phyloP scores from a whole-genome alignment of 2,329 filamentous ascomycete genomes.

The Penicillium digitatum region DNA sequence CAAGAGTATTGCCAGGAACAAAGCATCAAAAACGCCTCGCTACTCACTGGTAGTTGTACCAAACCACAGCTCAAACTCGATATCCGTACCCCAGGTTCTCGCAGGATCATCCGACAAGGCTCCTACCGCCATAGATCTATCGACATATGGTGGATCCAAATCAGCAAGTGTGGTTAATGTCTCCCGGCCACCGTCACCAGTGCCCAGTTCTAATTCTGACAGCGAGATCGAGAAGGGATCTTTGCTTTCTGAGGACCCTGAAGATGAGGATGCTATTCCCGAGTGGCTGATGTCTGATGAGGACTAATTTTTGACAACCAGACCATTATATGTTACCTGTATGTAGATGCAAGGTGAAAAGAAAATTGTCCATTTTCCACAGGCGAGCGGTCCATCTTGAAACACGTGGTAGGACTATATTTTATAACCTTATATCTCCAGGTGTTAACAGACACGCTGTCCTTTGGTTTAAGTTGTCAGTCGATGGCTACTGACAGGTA shows the following conservation, averaged over 20 bases:
- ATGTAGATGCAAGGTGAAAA: background rate
- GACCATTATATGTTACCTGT: background rate
- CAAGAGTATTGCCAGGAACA: background rate
- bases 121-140: slow-evolving; percentile 27
- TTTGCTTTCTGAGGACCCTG: slow-evolving; percentile 58
- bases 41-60: slow-evolving; percentile 34
- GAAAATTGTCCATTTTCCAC: background rate
- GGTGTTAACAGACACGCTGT: no score
- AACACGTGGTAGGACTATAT: no score
- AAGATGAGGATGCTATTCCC: slow-evolving; percentile 62
- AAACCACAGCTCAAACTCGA: slow-evolving; percentile 2
- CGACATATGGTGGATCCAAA: slow-evolving; percentile 22
- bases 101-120: slow-evolving; percentile 20
- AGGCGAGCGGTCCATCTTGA: no score
- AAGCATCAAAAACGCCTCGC: slow-evolving; percentile 11
- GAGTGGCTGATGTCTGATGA: slow-evolving; percentile 54
- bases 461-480: no score
- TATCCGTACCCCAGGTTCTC: background rate
- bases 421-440: no score
- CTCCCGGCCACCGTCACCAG: slow-evolving; percentile 14
- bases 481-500: no score
- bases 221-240: slow-evolving; percentile 48
- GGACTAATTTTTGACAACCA: background rate
- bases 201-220: slow-evolving; percentile 24
- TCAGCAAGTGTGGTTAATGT: slow-evolving; percentile 26